These are phyloP conservation scores for Trametes cubensis DNA, from an alignment of 768 basidiomycete species.

Conservation along the genomic window DNA sequence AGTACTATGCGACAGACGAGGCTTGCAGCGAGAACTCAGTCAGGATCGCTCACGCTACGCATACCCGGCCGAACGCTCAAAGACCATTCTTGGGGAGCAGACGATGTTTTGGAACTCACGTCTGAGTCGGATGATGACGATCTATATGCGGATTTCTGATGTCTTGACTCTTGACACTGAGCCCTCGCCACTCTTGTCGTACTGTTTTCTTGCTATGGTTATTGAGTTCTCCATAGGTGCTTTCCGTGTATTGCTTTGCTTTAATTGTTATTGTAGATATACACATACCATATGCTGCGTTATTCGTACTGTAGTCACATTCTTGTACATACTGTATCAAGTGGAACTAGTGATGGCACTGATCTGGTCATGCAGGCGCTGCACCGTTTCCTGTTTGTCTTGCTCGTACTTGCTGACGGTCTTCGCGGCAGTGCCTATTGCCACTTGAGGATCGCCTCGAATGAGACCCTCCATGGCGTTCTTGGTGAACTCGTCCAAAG, in stretches of 20 bases:
- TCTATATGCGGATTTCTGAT: conserved; percentile 3
- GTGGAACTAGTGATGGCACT: not conserved
- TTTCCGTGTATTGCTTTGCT: not conserved
- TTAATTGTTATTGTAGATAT: not conserved
- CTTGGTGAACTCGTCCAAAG: conserved; percentile 49
- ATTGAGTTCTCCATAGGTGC: not conserved
- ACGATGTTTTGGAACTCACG: not conserved
- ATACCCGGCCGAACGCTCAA: conserved; percentile 3
- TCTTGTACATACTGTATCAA: not conserved
- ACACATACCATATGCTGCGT: not conserved
- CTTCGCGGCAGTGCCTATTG: conserved; percentile 27
- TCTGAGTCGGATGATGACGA: conserved; percentile 11
- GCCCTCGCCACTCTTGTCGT: not conserved
- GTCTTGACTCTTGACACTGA: not conserved
- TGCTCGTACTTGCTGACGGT: conserved; percentile 34
- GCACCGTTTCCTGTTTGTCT: conserved; percentile 32
- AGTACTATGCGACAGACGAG: not conserved
- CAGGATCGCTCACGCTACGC: conserved; percentile 2
- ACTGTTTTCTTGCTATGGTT: not conserved
- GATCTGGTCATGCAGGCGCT: conserved; percentile 22
- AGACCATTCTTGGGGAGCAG: not conserved
- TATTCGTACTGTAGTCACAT: not conserved
- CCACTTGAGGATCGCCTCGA: conserved; percentile 38
- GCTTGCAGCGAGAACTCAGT: not conserved
- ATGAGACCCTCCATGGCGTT: conserved; percentile 42